Conservation (phyloP, 1,139 yeast genomes). For the Hyphopichia pseudoburtonii region DNA sequence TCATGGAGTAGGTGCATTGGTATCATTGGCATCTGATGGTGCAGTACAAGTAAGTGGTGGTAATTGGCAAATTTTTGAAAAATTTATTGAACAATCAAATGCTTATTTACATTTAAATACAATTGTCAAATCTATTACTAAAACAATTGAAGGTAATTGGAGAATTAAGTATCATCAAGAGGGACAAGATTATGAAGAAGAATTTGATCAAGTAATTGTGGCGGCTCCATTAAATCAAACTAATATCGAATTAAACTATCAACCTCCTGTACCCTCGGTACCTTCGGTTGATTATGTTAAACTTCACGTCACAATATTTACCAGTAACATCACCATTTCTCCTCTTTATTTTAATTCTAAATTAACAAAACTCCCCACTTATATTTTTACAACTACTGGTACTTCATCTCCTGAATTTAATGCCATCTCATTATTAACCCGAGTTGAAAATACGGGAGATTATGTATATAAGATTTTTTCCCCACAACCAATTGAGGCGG, state of each 20-base stretch:
- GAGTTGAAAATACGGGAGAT: constrained; percentile 18
- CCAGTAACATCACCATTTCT: constrained; percentile 9
- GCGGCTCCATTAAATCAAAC: constrained; percentile 39
- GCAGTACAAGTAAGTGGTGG: constrained; percentile 37
- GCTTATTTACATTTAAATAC: constrained; percentile 25
- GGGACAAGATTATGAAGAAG: constrained; percentile 6
- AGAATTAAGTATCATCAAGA: constrained; percentile 7
- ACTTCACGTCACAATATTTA: constrained; percentile 18
- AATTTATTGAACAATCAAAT: constrained; percentile 27
- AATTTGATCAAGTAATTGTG: constrained; percentile 38
- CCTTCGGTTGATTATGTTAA: constrained; percentile 15
- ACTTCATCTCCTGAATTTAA: constrained; percentile 30
- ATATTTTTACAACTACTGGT: constrained; percentile 21
- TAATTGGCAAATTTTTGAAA: constrained; percentile 37
- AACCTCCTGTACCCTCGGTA: neutral
- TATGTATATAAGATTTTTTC: constrained; percentile 43
- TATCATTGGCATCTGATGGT: constrained; percentile 34
- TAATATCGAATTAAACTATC: constrained; percentile 14
- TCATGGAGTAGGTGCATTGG: constrained; percentile 38
- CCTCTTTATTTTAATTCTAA: constrained; percentile 9
- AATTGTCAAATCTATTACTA: neutral
- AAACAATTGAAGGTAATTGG: neutral
- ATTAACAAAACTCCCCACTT: neutral
- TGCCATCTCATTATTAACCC: constrained; percentile 24
- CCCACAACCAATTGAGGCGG: constrained; percentile 14